Conservation (phyloP, 768 basidiomycete genomes). For the Kwoniella europaea region DNA sequence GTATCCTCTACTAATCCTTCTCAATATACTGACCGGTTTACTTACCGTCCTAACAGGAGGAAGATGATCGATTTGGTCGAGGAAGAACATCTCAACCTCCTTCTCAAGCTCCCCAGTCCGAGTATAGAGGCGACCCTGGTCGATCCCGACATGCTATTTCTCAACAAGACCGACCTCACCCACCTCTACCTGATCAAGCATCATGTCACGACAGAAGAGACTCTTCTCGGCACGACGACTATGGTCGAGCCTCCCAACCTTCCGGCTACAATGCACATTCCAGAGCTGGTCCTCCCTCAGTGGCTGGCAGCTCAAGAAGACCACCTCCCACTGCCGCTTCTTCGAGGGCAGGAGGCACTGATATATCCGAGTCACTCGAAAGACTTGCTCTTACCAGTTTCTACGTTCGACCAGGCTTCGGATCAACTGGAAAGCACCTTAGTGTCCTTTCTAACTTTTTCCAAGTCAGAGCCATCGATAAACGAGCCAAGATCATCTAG, state of each 20-base stretch:
- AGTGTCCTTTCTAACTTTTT: slow-evolving; percentile 45
- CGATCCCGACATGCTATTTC: not conserved
- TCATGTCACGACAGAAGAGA: not conserved
- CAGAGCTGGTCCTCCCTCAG: not conserved
- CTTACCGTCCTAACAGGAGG: slow-evolving; percentile 1
- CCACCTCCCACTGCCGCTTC: not conserved
- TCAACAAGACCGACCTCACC: not conserved
- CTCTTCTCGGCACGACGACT: not conserved
- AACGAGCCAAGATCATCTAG: slow-evolving; percentile 43
- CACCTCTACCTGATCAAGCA: not conserved
- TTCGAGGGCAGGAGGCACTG: slow-evolving; percentile 4
- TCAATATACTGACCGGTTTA: not conserved
- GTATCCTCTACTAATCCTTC: not conserved
- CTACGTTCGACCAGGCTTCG: slow-evolving; percentile 46
- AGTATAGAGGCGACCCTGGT: not conserved
- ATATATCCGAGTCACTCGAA: slow-evolving; percentile 6
- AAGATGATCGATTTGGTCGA: not conserved
- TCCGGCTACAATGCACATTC: not conserved
- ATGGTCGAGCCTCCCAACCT: not conserved
- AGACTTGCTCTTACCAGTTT: slow-evolving; percentile 38
- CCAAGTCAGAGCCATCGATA: slow-evolving; percentile 31
- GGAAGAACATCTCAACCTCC: slow-evolving; percentile 1
- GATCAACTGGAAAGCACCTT: slow-evolving; percentile 28
- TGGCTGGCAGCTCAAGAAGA: slow-evolving; percentile 4
- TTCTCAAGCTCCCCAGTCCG: not conserved